Base-by-base conservation (phyloP, 495 filamentous ascomycete genomes). In the Aspergillus hancockii region DNA sequence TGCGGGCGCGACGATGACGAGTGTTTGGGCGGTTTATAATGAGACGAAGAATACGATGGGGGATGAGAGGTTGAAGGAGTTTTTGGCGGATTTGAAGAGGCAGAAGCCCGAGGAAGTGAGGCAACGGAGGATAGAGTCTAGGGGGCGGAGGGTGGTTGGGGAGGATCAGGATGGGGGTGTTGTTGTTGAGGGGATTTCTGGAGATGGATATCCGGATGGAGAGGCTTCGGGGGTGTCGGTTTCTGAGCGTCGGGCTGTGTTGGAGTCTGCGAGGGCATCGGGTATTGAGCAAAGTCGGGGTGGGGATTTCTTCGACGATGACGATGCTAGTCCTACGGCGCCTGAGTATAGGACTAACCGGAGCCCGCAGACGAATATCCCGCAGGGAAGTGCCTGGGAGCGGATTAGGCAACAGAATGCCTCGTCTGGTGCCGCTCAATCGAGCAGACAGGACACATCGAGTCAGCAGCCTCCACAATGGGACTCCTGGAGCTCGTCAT, bases 321-420 rank as follows among this genome's bases (percentile, higher is more conserved):
- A 76, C 40, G 68, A 69, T 54, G 75, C 75, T 1, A 78, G 75
- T 51, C 75, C 77, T 22, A 72, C 70, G 0, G 75, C 73, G 8
- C 60, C 67, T 3, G 77, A 76, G 38, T 72, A 77, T 57, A 60
- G 71, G 10, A 46, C 56, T 28, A 61, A 61, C 21, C 64, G 9
- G 30, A 54, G 38, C 65, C 54, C 28, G 65, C 61, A 23, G 53
- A 54, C n/a, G 45, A 65, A 31, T 61, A 57, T 8, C 51, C 55
- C 18, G 9, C 62, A 19, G 6, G 70, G 72, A 19, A 72, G 72
- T 64, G 70, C 68, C n/a, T 79, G 77, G 77, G 77, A 75, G 2
- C 73, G 72, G n/a, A 65, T 79, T 21, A 58, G 77, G 54, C 70
- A 61, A 30, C 68, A 76, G 41, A 73, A 63, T 52, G 25, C 43